Evolutionary conservation across 805 yeast genomes (phyloP), one percentile per base, ranked within the genome.

Genomic region (Ogataea parapolymorpha): DNA sequence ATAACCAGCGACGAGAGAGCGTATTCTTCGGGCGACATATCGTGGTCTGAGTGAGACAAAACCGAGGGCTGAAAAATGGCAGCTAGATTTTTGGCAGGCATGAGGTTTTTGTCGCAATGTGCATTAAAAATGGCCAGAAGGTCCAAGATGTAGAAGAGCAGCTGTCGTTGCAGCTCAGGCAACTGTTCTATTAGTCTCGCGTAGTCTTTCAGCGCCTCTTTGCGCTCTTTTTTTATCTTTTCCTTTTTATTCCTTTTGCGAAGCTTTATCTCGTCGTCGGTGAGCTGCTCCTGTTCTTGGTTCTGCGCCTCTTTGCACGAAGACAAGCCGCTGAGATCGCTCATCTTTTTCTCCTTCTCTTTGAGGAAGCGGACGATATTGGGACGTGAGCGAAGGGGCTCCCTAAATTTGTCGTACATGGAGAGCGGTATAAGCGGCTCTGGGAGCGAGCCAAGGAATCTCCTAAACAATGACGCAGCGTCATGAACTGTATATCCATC

Each of bases 31-130:
- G 97, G 97, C 30, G 83, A 78, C 81, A 91, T 78, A 58, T 90
- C 96, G 61, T 93, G 97, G 50, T 74, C 76, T 5, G 96, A 95
- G 61, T 91, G 98, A 8, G 95, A 85, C 39, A 93, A 69, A 13
- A 93, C 80, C n/a, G 96, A 85, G 3, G 99, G 98, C 66, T 93
- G 99, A 67, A 93, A 93, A 42, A 93, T 86, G 2, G 98, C 96
- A 1, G 98, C 95, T 49, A 93, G 68, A 59, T 93, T 93, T 53
- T 88, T 77, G 1, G 95, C 86, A 2, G 96, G 80, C 99, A 93
- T 93, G 49, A 87, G 69, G 60, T 90, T 93, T 45, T 77, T 77
- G 36, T 75, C 77, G 12, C 95, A 74, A 55, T 85, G 82, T 44
- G 83, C 78, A 31, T 89, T 84, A 55, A 93, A 95, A 66, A 89